Evolutionary conservation across 2,329 filamentous ascomycete genomes (phyloP).

Genomic region (Aspergillus ochraceus): DNA sequence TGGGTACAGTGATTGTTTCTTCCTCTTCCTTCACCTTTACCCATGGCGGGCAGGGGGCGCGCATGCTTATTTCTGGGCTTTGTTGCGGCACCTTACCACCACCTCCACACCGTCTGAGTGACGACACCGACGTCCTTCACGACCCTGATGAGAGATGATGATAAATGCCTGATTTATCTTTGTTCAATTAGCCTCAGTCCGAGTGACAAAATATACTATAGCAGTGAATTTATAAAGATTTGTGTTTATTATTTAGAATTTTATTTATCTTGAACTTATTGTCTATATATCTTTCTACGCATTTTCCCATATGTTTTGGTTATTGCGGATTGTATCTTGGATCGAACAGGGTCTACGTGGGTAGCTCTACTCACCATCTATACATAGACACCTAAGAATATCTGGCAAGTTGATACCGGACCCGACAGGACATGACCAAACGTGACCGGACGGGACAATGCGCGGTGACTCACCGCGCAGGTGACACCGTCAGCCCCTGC

Average conservation of each 20-base stretch:
- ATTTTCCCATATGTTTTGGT: too few relatives aligned
- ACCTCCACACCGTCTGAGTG: slow-evolving; percentile 39
- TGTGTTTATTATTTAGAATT: not conserved
- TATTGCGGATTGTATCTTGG: too few relatives aligned
- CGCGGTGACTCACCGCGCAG: not conserved
- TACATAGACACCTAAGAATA: too few relatives aligned
- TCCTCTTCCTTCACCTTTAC: not conserved
- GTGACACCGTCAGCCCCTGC: not conserved
- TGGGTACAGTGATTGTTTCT: slow-evolving; percentile 27
- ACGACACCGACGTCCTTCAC: slow-evolving; percentile 32
- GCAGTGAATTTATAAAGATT: slow-evolving; percentile 31
- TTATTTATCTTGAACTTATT: not conserved
- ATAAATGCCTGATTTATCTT: slow-evolving; percentile 38
- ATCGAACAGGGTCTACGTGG: too few relatives aligned
- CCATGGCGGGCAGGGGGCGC: slow-evolving; percentile 1
- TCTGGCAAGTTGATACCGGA: too few relatives aligned
- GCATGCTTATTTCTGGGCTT: slow-evolving; percentile 24
- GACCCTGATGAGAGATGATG: slow-evolving; percentile 49
- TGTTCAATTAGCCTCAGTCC: slow-evolving; percentile 34
- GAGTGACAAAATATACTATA: slow-evolving; percentile 32
- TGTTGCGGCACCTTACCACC: slow-evolving; percentile 36
- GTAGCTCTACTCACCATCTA: too few relatives aligned
- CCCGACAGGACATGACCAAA: too few relatives aligned
- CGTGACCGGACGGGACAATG: not conserved
- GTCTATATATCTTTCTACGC: too few relatives aligned